Evolutionary conservation across 805 yeast genomes (phyloP).

Genomic region (Myxozyma neotropica): DNA sequence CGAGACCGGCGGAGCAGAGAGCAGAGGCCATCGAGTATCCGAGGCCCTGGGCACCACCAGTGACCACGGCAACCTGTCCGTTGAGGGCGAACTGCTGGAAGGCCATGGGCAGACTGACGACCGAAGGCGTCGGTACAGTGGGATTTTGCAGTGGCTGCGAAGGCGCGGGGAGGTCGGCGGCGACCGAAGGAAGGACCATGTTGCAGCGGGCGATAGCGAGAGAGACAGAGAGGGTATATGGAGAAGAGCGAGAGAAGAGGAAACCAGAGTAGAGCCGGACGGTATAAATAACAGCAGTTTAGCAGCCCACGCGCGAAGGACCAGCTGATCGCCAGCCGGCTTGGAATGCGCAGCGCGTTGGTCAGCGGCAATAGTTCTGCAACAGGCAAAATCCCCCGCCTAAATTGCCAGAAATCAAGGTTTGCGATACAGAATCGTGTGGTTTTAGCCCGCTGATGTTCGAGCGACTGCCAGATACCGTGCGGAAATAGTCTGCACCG

Average conservation of each 20-base stretch:
- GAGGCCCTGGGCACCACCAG: slow-evolving; percentile 72
- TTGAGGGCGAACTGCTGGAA: slow-evolving; percentile 19
- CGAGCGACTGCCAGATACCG: background rate
- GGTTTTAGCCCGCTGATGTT: background rate
- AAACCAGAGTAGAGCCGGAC: background rate
- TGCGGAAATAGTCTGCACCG: background rate
- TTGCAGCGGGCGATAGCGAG: background rate
- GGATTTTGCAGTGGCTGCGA: background rate
- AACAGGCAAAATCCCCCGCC: background rate
- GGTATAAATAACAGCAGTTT: too few species aligned
- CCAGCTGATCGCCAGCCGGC: background rate
- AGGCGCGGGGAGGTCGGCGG: background rate
- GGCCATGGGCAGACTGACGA: slow-evolving; percentile 6
- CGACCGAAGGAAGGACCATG: slow-evolving; percentile 5
- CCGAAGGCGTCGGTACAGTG: background rate
- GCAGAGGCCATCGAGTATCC: slow-evolving; percentile 64
- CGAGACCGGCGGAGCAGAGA: slow-evolving; percentile 55
- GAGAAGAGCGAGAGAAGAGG: background rate
- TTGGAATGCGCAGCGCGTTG: background rate
- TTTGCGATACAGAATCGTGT: background rate
- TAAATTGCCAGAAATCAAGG: background rate
- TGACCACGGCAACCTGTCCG: slow-evolving; percentile 62
- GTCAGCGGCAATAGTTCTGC: background rate
- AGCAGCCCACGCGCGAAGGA: background rate
- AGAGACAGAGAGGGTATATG: background rate